Conservation (phyloP, 345 rosid species). For the Draba incana region DNA sequence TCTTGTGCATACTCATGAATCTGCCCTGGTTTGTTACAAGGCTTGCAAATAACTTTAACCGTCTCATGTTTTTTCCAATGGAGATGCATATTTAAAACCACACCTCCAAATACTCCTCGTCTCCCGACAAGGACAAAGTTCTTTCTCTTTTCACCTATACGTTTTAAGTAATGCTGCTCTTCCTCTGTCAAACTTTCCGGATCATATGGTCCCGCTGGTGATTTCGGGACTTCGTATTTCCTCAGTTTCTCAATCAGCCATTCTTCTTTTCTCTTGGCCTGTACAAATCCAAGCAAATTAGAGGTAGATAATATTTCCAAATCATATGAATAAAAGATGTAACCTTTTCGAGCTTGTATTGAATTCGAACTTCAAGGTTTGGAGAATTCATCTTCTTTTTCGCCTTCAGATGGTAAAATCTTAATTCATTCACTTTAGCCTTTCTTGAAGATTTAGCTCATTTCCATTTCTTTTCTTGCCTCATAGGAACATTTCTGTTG, state of each 20-base stretch:
- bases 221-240: slow-evolving; percentile 65
- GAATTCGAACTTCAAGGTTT: slow-evolving; percentile 90
- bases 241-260: slow-evolving; percentile 92
- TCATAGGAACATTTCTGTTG: slow-evolving; percentile 33
- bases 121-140: slow-evolving; percentile 85
- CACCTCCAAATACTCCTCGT: slow-evolving; percentile 96
- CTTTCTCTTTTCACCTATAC: slow-evolving; percentile 88
- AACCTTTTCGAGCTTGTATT: slow-evolving; percentile 92
- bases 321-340: background rate
- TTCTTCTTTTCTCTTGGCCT: slow-evolving; percentile 89
- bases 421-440: slow-evolving; percentile 76
- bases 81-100: slow-evolving; percentile 93
- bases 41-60: slow-evolving; percentile 84
- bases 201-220: slow-evolving; percentile 64
- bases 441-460: slow-evolving; percentile 59
- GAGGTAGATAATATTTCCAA: background rate
- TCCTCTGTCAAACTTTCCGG: slow-evolving; percentile 90
- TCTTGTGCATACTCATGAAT: slow-evolving; percentile 83
- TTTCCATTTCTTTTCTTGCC: slow-evolving; percentile 52
- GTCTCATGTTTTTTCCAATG: slow-evolving; percentile 99
- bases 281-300: background rate
- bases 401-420: slow-evolving; percentile 80
- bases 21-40: slow-evolving; percentile 82
- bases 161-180: slow-evolving; percentile 88
- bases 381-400: slow-evolving; percentile 96